Conservation (phyloP, 495 filamentous ascomycete genomes). For the Aspergillus olivimuriae region DNA sequence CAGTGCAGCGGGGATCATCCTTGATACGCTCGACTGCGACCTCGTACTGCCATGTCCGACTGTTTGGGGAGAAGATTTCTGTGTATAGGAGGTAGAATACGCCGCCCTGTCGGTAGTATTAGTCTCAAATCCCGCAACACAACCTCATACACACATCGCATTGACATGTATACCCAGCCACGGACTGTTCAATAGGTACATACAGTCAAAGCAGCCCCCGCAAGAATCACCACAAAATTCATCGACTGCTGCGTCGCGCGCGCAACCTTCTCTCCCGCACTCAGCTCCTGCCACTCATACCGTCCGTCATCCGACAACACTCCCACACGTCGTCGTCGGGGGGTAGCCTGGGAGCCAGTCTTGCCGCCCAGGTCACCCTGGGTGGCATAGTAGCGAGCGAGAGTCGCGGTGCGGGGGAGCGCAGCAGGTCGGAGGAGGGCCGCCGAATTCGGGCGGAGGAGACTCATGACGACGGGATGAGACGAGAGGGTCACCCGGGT, state of each 20-base stretch:
- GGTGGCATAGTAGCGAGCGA: slow-evolving; percentile 46
- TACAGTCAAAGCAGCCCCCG: slow-evolving; percentile 71
- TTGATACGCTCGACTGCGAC: slow-evolving; percentile 75
- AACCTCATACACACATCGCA: background rate
- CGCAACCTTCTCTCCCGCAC: slow-evolving; percentile 67
- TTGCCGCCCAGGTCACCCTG: slow-evolving; percentile 36
- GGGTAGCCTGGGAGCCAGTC: slow-evolving; percentile 17
- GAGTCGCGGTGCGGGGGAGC: slow-evolving; percentile 19
- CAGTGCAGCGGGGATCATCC: slow-evolving; percentile 59
- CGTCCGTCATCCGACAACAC: slow-evolving; percentile 76
- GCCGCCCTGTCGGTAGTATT: slow-evolving; percentile 56
- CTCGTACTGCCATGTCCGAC: slow-evolving; percentile 83
- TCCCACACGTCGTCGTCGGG: slow-evolving; percentile 59
- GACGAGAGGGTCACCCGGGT: slow-evolving; percentile 11
- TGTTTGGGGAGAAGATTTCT: slow-evolving; percentile 83
- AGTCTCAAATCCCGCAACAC: slow-evolving; percentile 10
- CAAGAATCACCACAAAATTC: slow-evolving; percentile 72
- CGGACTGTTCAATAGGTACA: background rate
- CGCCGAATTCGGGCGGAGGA: slow-evolving; percentile 15
- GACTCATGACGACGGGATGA: slow-evolving; percentile 16
- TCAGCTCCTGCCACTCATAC: slow-evolving; percentile 74
- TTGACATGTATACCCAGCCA: no score
- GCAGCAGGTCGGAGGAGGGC: slow-evolving; percentile 16
- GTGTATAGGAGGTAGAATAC: slow-evolving; percentile 73
- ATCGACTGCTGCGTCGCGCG: slow-evolving; percentile 86